Base-by-base conservation (phyloP, 2,329 filamentous ascomycete species). In the Paramyrothecium roridum region DNA sequence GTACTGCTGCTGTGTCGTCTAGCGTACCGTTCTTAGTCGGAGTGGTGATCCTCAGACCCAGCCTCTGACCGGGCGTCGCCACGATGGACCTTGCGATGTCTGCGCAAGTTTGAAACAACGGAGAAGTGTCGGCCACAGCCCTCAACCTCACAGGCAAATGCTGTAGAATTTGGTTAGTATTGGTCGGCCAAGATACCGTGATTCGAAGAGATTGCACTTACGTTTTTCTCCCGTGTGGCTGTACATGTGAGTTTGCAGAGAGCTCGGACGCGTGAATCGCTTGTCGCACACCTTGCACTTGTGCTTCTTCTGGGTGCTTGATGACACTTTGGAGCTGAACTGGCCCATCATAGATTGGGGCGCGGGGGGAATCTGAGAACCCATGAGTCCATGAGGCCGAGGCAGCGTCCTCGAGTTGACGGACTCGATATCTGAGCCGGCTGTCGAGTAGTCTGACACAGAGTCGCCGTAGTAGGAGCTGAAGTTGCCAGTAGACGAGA, bases 231-330 rank as follows among this genome's bases (percentile, higher is more conserved):
- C 93, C 54, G 93, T 98, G 70, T 98, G 93, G 74, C 92, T 96
- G 76, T 97, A 97, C 90, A 97, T 97, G 71, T 98, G 93, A 33
- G 93, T 98, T 71, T 97, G 93, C 43, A 98, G 75, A 16, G 93
- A 97, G 69, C 92, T 96, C 2, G 93, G 93, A 54, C 93, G 85
- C 2, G 93, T 97, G 73, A 98, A 98, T 47, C 93, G 87, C 82
- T 98, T 97, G 75, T 97, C 93, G 79, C 93, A 98, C 57, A 98
- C 90, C 77, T 96, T 97, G 84, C 93, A 98, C 80, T 97, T 97
- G 79, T 98, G 95, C 81, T 98, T 98, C 86, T 98, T 98, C 71
- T 97, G 92, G 11, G 93, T 95, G 76, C 91, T 96, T 19, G 91
- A 93, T 0, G 92, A 93, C 52, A 97, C 88, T 76, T 97, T 97